Base-by-base conservation (phyloP, 2,329 filamentous ascomycete species). In the Trichoderma citrinoviride region DNA sequence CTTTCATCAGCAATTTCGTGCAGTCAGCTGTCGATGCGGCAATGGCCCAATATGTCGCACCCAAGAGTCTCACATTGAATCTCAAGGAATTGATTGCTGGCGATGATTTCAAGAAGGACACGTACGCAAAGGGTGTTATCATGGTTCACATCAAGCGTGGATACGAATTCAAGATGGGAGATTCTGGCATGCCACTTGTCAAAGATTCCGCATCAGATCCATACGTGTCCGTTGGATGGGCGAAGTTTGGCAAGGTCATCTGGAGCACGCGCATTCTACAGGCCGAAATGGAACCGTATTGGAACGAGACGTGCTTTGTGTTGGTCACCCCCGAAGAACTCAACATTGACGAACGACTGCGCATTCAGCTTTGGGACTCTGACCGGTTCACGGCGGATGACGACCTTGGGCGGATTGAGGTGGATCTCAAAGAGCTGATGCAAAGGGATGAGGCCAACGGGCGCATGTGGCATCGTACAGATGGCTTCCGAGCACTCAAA, bases 31-130 rank as follows among this genome's bases (percentile, higher is more conserved):
- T 92, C 57, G 88, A 91, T 69, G 89, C 90, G 1, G 89, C 90
- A 0, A 81, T 91, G 72, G 87, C 89, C 0, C 86, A 91, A 72
- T 92, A 92, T 68, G 90, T 92, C 1, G 90, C 90, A 0, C 90
- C 90, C 0, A 91, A 91, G 77, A 90, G 87, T 63, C 76, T 92
- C 60, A 91, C 90, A 0, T 78, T 92, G 6, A 87, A 92, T 72
- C 78, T 93, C 40, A 90, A 91, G 73, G 88, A 91, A 66, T 92
- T 92, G 87, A 82, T 93, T 14, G 83, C 90, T 7, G 90, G 90
- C 4, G 89, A 91, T 65, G 90, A 92, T 70, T 92, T 90, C 78
- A 92, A 92, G 75, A 91, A 91, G 72, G 89, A 92, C 67, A 91
- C 89, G 0, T 76, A 77, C 33, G 82, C 86, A 2, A 81, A 85